A percentile compares a stretch with the other conserved stretches of the same genome.
Evolutionary conservation across 2,329 filamentous ascomycete genomes (phyloP).

Genomic region (Ophiocordyceps robertsii): DNA sequence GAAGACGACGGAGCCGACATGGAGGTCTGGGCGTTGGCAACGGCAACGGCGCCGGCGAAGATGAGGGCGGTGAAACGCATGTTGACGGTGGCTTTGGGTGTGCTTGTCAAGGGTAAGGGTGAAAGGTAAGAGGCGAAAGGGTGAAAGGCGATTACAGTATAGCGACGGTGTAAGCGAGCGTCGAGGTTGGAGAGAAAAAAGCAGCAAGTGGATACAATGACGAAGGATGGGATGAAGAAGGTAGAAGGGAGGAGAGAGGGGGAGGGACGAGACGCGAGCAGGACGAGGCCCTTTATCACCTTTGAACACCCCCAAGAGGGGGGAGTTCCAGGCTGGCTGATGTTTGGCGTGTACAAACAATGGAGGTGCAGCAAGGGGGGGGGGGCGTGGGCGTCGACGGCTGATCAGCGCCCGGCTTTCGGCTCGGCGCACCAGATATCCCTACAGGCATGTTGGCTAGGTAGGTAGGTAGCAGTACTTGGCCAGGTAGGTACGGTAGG

Average conservation of each 20-base stretch:
- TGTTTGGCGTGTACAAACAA: too few relatives aligned
- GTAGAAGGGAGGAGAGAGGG: background rate
- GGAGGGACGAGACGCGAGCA: background rate
- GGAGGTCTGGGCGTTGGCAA: slow-evolving; percentile 30
- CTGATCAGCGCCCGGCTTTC: background rate
- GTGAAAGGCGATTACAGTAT: too few relatives aligned
- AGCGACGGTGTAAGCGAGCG: background rate
- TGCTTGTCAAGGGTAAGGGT: too few relatives aligned
- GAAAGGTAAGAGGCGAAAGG: too few relatives aligned
- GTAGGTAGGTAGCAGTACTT: too few relatives aligned
- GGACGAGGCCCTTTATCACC: background rate
- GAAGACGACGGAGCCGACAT: slow-evolving; percentile 1
- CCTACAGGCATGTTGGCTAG: too few relatives aligned
- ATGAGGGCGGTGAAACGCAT: slow-evolving; percentile 44
- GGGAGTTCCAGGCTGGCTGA: background rate
- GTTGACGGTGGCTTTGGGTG: slow-evolving; percentile 15
- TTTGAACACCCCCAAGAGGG: background rate
- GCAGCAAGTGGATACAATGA: background rate
- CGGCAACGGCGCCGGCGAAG: slow-evolving; percentile 34
- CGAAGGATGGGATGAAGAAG: background rate
- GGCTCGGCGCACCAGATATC: background rate
- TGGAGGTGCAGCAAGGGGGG: background rate
- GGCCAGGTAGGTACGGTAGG: too few relatives aligned
- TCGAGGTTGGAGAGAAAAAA: background rate
- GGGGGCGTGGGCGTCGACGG: background rate